Evolutionary conservation across 2,329 filamentous ascomycete species (phyloP).

Genomic region (Chrysoporthe cubensis): DNA sequence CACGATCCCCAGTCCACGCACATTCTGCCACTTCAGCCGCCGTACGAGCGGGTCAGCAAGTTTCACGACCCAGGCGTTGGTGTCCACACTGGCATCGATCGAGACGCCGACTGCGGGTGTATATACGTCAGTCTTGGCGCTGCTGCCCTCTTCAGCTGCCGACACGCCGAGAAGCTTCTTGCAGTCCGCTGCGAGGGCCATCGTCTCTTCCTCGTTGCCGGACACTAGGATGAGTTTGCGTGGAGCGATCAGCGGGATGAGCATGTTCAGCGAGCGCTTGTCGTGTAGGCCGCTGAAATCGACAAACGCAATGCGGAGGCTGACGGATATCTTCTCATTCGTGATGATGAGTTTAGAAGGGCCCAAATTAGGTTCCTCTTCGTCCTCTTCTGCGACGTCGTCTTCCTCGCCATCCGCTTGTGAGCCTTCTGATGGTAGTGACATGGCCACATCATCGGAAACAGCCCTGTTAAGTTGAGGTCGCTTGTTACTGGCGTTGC

Average conservation of each 20-base stretch:
- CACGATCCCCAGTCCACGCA: conserved; percentile 86
- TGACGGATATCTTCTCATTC: conserved; percentile 66
- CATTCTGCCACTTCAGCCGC: conserved; percentile 91
- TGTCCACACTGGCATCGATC: conserved; percentile 93
- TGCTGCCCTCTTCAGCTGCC: conserved; percentile 41
- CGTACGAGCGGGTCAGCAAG: conserved; percentile 83
- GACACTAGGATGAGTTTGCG: conserved; percentile 93
- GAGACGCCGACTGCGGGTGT: conserved; percentile 74
- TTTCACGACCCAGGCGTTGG: conserved; percentile 95
- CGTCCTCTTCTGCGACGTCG: conserved; percentile 61
- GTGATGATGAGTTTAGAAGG: conserved; percentile 77
- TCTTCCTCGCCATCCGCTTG: conserved; percentile 53
- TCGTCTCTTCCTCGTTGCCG: conserved; percentile 78
- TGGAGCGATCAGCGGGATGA: conserved; percentile 91
- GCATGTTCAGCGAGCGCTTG: conserved; percentile 89
- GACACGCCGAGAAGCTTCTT: conserved; percentile 62
- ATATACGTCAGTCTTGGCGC: conserved; percentile 70
- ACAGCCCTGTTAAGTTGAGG: conserved; percentile 50
- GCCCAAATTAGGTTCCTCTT: conserved; percentile 54
- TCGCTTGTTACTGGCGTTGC: conserved; percentile 61
- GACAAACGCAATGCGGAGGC: conserved; percentile 80
- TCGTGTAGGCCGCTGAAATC: conserved; percentile 94
- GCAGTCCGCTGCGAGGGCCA: conserved; percentile 78
- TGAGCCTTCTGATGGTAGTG: conserved; percentile 41
- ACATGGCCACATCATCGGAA: conserved; percentile 52